These are phyloP conservation scores for Microdochium bolleyi DNA, from an alignment of 2,329 filamentous ascomycete species.

Conservation along the genomic window DNA sequence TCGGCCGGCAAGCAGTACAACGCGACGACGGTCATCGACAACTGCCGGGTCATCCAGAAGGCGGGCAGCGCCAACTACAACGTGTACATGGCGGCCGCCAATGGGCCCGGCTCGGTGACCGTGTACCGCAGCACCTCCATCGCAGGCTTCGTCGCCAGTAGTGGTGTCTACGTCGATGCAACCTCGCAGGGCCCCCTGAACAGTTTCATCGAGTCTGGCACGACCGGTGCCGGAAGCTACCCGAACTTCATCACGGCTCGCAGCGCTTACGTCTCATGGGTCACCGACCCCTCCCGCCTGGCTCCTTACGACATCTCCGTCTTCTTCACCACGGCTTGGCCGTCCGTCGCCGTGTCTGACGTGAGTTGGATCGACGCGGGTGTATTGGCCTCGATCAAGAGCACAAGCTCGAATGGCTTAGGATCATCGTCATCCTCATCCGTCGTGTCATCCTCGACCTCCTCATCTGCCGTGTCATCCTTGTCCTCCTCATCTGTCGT, in stretches of 20 bases:
- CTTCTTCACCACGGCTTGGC: constrained; percentile 25
- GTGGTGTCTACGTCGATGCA: constrained; percentile 20
- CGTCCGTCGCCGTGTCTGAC: constrained; percentile 20
- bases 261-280: constrained; percentile 20
- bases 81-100: constrained; percentile 32
- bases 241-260: constrained; percentile 23
- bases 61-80: constrained; percentile 23
- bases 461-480: too few relatives aligned
- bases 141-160: constrained; percentile 25
- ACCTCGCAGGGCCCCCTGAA: constrained; percentile 21
- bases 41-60: constrained; percentile 24
- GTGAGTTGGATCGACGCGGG: constrained; percentile 26
- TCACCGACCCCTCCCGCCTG: constrained; percentile 23
- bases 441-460: too few relatives aligned
- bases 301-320: constrained; percentile 22
- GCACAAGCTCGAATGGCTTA: constrained; percentile 1
- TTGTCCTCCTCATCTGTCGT: too few relatives aligned
- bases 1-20: constrained; percentile 20
- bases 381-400: constrained; percentile 22
- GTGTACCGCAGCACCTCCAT: constrained; percentile 30
- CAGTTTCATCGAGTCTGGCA: constrained; percentile 32
- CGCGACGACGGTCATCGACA: constrained; percentile 32
- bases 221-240: constrained; percentile 30
- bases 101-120: constrained; percentile 27
- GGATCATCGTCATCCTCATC: constrained; percentile 5